These are phyloP conservation scores for Trichopus zeylanicus DNA, from an alignment of 116 monocot genomes.

Conservation along the genomic window DNA sequence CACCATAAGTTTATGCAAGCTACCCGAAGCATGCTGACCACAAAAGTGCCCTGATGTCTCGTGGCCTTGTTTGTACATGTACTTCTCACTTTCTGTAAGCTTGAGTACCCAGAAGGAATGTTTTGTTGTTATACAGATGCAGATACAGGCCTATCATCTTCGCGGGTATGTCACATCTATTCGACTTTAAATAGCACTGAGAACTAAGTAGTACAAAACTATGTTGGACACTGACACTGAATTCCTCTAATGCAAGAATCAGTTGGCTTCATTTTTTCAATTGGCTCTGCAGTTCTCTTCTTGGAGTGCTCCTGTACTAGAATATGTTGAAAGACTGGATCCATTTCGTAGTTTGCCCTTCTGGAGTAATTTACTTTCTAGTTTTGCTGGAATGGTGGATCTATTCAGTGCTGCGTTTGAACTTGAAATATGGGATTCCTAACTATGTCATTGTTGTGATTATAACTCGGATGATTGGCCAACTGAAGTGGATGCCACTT, in stretches of 20 bases:
- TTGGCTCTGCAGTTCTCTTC: conserved; percentile 51
- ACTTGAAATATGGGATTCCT: conserved; percentile 45
- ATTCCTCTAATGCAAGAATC: conserved; percentile 29
- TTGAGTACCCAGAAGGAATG: conserved; percentile 63
- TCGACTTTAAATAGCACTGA: too few species aligned
- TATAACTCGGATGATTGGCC: conserved; percentile 41
- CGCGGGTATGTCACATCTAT: conserved; percentile 45
- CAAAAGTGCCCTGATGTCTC: conserved; percentile 46
- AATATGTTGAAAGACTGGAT: conserved; percentile 50
- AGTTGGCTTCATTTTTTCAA: conserved; percentile 53
- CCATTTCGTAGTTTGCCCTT: conserved; percentile 48
- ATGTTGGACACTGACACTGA: background rate
- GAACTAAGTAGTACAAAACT: too few species aligned
- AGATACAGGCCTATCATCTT: conserved; percentile 46
- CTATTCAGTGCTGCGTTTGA: conserved; percentile 44
- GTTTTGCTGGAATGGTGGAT: conserved; percentile 58
- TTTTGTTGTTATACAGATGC: conserved; percentile 60
- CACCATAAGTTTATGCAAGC: conserved; percentile 49
- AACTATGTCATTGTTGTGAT: conserved; percentile 54
- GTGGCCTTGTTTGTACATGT: conserved; percentile 62
- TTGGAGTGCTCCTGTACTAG: conserved; percentile 58
- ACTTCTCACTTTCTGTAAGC: conserved; percentile 38
- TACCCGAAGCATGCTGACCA: conserved; percentile 38
- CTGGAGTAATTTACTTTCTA: conserved; percentile 45
- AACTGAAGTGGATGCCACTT: conserved; percentile 66